A percentile compares a stretch with the other conserved stretches of the same genome.
Evolutionary conservation across 345 rosid genomes (phyloP).

Genomic region (Eucalyptus lansdowneana): DNA sequence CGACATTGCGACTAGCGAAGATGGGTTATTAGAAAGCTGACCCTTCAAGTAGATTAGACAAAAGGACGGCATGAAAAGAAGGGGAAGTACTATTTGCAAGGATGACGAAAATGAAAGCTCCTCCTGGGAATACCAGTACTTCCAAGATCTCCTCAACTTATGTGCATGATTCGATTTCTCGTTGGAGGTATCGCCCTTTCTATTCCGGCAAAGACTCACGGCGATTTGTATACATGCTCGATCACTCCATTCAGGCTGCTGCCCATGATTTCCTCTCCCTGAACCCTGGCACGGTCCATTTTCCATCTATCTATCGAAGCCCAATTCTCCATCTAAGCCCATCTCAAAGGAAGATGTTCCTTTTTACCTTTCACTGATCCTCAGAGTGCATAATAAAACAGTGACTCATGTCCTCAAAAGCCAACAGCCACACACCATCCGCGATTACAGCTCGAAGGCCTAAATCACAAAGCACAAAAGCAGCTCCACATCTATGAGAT

Average conservation of each 20-base stretch:
- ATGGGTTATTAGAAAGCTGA: not conserved
- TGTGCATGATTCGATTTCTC: not conserved
- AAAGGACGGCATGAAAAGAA: not conserved
- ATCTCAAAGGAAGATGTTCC: not conserved
- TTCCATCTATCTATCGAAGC: not conserved
- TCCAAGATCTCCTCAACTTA: not conserved
- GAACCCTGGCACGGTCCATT: not conserved
- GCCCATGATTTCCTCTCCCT: not conserved
- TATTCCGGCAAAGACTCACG: not conserved
- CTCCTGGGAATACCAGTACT: not conserved
- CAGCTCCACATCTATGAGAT: not conserved
- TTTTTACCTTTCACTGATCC: not conserved
- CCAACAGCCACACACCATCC: not conserved
- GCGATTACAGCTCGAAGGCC: not conserved
- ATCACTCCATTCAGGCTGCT: not conserved
- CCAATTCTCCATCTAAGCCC: not conserved
- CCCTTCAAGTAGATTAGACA: not conserved
- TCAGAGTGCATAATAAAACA: not conserved
- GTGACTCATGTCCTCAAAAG: not conserved
- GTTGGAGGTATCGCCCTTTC: not conserved
- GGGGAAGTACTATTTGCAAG: not conserved
- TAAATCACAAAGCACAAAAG: too few relatives aligned
- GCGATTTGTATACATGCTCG: not conserved
- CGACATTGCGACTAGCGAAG: not conserved
- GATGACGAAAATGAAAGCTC: not conserved